Evolutionary conservation across 768 basidiomycete genomes (phyloP), one percentile per base, ranked within the genome.

Genomic region (Rhizopogon vesiculosus): DNA sequence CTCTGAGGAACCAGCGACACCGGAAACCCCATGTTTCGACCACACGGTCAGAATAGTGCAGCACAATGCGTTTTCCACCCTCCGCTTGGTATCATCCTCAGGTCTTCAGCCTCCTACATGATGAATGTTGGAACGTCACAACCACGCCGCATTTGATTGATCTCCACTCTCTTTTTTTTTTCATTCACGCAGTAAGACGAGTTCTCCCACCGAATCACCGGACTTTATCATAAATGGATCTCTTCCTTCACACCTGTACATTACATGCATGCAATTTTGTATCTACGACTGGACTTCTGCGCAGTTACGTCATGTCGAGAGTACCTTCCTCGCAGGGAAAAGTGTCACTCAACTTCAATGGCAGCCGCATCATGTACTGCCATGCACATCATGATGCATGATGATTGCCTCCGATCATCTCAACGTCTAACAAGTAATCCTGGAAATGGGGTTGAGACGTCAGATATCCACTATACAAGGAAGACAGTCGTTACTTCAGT

Each of bases 1-100:
- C 25, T 55, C 54, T 4, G 46, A 51, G 15, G 54, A 51, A 10
- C 54, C 48, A 39, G 29, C 41, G 40, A 55, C 54, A 8, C 54
- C 54, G 10, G 54, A 41, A 7, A 33, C 51, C 10, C 51, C 49
- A 7, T 51, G 18, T 9, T 52, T 55, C 28, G 18, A 40, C 7
- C 46, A 33, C 16, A 39, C 51, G 6, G 3, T 52, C 18, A 51
- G 39, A 38, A 31, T 38, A 33, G 15, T 15, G 33, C 49, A 53
- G 13, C 38, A 33, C 31, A 33, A 38, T n/a, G 51, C 18, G n/a
- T 22, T 35, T 18, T 35, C 51, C 22, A 48, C 42, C 29, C 48
- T 55, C 12, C 54, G 49, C 19, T 29, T 55, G 38, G 33, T 55
- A 29, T 19, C 54, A 16, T 29, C 54, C 18, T 55, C 54, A 10